Percentiles rank a stretch among this genome's conserved stretches.
Conservation (phyloP, 2,329 filamentous ascomycete species). For the Madurella mycetomatis region DNA sequence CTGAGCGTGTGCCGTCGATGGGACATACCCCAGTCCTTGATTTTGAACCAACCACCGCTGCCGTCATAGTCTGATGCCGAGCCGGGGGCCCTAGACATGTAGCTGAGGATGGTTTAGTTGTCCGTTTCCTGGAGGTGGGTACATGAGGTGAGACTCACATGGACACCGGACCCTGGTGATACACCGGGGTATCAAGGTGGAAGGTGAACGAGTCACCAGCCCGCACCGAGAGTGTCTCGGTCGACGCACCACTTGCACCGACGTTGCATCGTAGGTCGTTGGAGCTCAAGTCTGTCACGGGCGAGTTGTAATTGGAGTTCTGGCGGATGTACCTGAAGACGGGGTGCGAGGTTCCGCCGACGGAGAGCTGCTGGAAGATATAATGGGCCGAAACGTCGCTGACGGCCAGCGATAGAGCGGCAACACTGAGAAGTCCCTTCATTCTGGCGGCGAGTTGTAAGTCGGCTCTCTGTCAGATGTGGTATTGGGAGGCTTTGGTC, state of each 20-base stretch:
- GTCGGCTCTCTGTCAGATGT: neutral
- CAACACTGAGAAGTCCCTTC: slow-evolving; percentile 22
- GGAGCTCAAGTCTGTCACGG: slow-evolving; percentile 39
- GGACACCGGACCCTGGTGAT: slow-evolving; percentile 35
- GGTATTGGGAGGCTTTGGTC: neutral
- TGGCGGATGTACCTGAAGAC: slow-evolving; percentile 40
- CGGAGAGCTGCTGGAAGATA: slow-evolving; percentile 39
- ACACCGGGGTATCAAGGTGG: slow-evolving; percentile 39
- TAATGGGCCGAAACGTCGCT: slow-evolving; percentile 38
- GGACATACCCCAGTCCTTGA: slow-evolving; percentile 32
- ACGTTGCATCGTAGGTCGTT: slow-evolving; percentile 41
- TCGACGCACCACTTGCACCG: slow-evolving; percentile 31
- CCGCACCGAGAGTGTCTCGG: slow-evolving; percentile 34
- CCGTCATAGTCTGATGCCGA: slow-evolving; percentile 36
- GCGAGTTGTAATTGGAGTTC: slow-evolving; percentile 47
- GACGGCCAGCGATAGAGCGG: slow-evolving; percentile 30
- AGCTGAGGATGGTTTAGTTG: slow-evolving; percentile 29
- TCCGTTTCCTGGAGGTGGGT: neutral
- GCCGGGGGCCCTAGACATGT: slow-evolving; percentile 40
- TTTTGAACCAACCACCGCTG: slow-evolving; percentile 41
- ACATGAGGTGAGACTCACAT: neutral
- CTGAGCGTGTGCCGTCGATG: neutral
- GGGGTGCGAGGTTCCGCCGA: slow-evolving; percentile 30
- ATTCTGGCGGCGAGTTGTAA: slow-evolving; percentile 14
- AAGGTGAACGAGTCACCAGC: slow-evolving; percentile 39